Base-by-base conservation (phyloP, 1,139 yeast species). In the Pneumocystis wakefieldiae region DNA sequence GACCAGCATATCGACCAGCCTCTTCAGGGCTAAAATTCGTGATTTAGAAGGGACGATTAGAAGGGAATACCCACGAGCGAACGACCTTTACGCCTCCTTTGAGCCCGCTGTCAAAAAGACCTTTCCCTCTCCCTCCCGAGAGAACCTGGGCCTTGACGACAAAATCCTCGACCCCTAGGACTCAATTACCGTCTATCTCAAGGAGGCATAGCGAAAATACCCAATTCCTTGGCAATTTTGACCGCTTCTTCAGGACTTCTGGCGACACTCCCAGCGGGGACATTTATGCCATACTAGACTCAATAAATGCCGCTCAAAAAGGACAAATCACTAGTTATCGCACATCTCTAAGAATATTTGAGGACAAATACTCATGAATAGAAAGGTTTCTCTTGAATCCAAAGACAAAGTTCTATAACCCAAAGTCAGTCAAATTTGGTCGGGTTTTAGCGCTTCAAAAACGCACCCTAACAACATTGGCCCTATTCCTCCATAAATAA, bases 71-170 rank as follows among this genome's bases (percentile, higher is more conserved):
- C 14, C 28, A 59, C 55, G 94, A 81, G 66, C 85, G 80, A 71
- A 89, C 87, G 76, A 92, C 81, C 78, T 89, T 86, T 74, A 92
- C 97, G 79, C 99, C 99, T 65, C 97, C 96, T 78, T 91, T 86
- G 75, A 89, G 83, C 62, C 98, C 98, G 71, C 85, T 85, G 78
- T 90, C 97, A 71, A 92, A 91, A 77, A 88, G 91, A 68, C 99
- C 99, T 77, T 92, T 92, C 79, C 99, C 99, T 78, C 99, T 86
- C 74, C 99, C 99, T 78, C 99, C 99, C 67, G 98, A 91, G 73
- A 94, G 82, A 63, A 96, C 97, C 80, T 92, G 99, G 66, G 98
- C 98, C 81, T 92, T 92, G 76, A 92, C 83, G 69, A 92, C 97
- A 78, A 92, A 80, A 71, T 89, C 95, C 71, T 84, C 83, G 69